Base-by-base conservation (phyloP, 2,329 filamentous ascomycete genomes). In the Cytospora leucostoma region DNA sequence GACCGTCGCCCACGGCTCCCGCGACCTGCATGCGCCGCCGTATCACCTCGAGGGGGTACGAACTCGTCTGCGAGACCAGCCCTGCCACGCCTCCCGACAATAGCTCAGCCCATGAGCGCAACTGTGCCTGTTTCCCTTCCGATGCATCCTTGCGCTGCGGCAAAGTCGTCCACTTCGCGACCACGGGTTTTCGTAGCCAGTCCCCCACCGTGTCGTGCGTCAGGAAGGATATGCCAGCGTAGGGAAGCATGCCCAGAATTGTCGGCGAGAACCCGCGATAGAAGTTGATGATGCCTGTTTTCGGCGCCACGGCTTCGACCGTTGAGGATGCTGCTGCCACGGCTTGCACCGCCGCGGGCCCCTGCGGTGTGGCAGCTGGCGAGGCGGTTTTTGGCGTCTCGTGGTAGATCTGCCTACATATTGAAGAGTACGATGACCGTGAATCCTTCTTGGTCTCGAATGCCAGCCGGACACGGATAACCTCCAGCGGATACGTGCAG, bases 21-120 rank as follows among this genome's bases (percentile, higher is more conserved):
- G 92, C 91, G 15, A 99, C 95, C 74, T 99, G 95, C 94, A 99
- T 98, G 55, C 95, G 84, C 67, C 95, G 84, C 65, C 95, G 82
- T 64, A 98, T 90, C 17, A 99, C 92, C 75, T 99, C 95, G 3
- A 99, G 82, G 6, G 95, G 95, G 74, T 99, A 99, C 17, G 93
- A 96, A 0, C 89, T 86, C 0, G 94, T 97, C 76, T 99, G 95
- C 8, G 92, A 93, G 1, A 97, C 87, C 65, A 97, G 80, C 2
- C 95, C 95, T 0, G 95, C 93, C 11, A 95, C 75, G 1, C 93
- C 95, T 55, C 95, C 95, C 0, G 93, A 88, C 3, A 84, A 82
- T 7, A 99, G 84, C 75, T 98, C 92, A 0, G 95, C 95, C 84
- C 93, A 96, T 17, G 89, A 92, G 8, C 87, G 89, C 17, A 99